Evolutionary conservation across 2,329 filamentous ascomycete genomes (phyloP).

Genomic region (Beauveria rudraprayagi): DNA sequence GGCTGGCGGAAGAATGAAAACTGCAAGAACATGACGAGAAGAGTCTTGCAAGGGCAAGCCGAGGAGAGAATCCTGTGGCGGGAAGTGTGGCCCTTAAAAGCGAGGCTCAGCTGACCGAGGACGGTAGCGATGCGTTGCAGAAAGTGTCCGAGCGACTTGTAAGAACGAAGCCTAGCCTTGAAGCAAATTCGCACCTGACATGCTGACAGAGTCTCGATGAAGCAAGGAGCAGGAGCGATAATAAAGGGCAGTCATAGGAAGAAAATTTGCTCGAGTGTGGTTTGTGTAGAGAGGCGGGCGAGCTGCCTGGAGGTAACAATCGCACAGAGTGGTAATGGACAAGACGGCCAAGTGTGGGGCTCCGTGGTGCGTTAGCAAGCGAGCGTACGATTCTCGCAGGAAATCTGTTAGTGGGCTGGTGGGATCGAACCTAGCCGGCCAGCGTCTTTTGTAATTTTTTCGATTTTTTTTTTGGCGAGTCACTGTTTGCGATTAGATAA

Average conservation of each 20-base stretch:
- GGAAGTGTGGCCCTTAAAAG: background rate
- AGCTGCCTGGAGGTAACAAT: background rate
- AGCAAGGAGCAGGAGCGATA: background rate
- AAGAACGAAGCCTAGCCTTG: too few relatives aligned
- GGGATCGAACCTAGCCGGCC: background rate
- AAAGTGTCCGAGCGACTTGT: background rate
- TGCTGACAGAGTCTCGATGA: too few relatives aligned
- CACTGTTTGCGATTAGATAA: conserved; percentile 10
- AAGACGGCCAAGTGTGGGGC: background rate
- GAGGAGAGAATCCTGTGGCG: background rate
- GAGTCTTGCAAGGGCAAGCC: background rate
- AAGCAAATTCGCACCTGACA: too few relatives aligned
- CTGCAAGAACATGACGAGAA: too few relatives aligned
- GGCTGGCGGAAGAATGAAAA: background rate
- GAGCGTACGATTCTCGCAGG: background rate
- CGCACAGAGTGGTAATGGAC: background rate
- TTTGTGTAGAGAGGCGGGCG: background rate
- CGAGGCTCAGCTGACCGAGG: conserved; percentile 2
- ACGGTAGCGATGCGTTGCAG: background rate
- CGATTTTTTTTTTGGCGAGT: background rate
- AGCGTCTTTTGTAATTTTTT: background rate
- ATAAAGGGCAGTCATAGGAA: background rate
- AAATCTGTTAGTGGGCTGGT: background rate
- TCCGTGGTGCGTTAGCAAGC: background rate
- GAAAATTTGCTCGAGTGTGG: background rate